phyloP scores from a whole-genome alignment of 352 stramenopile genomes.

The Globisporangium lucens region DNA sequence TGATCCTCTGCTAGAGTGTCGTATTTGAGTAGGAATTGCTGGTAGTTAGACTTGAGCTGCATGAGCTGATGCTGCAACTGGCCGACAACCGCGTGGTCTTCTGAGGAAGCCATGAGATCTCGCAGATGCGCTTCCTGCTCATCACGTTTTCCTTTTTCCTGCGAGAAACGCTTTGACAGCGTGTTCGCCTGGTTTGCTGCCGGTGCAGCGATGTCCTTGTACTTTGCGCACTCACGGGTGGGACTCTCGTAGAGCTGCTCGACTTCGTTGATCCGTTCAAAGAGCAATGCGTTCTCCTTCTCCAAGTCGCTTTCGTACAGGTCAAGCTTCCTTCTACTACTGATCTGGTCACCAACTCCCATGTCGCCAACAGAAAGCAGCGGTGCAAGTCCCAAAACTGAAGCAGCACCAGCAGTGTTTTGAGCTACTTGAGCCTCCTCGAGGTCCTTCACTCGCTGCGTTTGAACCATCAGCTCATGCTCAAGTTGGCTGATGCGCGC shows the following conservation, averaged over 20 bases:
- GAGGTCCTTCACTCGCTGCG: conserved; percentile 40
- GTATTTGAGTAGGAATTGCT: conserved; percentile 76
- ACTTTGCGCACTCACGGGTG: conserved; percentile 53
- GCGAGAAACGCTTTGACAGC: conserved; percentile 34
- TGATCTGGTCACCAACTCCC: background rate
- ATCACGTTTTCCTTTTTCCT: conserved; percentile 44
- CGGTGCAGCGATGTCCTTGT: conserved; percentile 60
- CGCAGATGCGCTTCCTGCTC: conserved; percentile 61
- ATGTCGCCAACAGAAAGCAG: background rate
- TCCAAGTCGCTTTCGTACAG: conserved; percentile 31
- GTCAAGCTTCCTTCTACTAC: background rate
- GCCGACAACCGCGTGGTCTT: conserved; percentile 90
- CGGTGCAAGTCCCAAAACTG: conserved; percentile 10
- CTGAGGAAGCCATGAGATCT: conserved; percentile 72
- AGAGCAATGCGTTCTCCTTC: conserved; percentile 53
- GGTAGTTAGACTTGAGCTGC: conserved; percentile 82
- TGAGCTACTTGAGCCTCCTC: conserved; percentile 26
- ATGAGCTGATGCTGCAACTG: conserved; percentile 88
- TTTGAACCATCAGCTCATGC: conserved; percentile 36
- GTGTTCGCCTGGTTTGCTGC: conserved; percentile 64
- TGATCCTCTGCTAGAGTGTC: conserved; percentile 48
- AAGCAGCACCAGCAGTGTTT: background rate
- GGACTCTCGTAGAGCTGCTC: conserved; percentile 74
- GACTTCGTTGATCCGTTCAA: conserved; percentile 65
- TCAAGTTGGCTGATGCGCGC: conserved; percentile 53